Percentiles rank a stretch among this genome's conserved stretches.
These are phyloP conservation scores for Albizia julibrissin DNA, from an alignment of 306 rosid genomes.

Conservation along the genomic window DNA sequence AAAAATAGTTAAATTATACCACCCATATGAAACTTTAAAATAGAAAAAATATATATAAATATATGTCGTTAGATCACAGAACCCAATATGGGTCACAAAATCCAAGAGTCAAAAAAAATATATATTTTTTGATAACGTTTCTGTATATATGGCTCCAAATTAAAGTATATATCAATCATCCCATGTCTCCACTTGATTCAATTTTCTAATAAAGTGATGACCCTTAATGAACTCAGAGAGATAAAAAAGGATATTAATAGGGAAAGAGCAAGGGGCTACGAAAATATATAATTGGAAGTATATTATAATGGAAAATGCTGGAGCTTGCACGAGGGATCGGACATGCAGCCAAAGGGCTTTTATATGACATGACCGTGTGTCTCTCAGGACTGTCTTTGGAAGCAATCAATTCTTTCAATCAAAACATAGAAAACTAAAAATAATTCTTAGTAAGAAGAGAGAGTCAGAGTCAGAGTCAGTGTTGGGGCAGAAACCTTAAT, in stretches of 20 bases:
- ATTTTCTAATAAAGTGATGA: constrained; percentile 1
- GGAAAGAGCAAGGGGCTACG: neutral
- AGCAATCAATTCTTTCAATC: constrained; percentile 33
- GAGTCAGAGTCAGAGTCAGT: neutral
- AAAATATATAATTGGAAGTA: constrained; percentile 16
- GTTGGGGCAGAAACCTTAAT: constrained; percentile 4
- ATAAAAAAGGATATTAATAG: constrained; percentile 12
- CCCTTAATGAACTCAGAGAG: constrained; percentile 34
- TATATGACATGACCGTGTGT: neutral
- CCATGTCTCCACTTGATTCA: constrained; percentile 17
- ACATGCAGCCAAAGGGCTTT: constrained; percentile 18
- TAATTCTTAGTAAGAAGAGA: constrained; percentile 21
- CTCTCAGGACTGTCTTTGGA: constrained; percentile 3
- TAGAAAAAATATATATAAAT: neutral
- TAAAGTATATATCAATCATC: constrained; percentile 7
- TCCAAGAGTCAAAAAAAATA: constrained; percentile 33
- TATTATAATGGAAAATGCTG: constrained; percentile 19
- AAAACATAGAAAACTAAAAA: neutral
- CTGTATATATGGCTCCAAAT: constrained; percentile 17
- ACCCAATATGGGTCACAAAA: constrained; percentile 25
- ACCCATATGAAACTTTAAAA: neutral
- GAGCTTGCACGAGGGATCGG: constrained; percentile 34
- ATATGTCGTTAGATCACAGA: constrained; percentile 6
- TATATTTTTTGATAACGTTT: constrained; percentile 8
- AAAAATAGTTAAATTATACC: constrained; percentile 10